Base-by-base conservation (phyloP, 2,329 filamentous ascomycete genomes). In the Epichloe uncinata region DNA sequence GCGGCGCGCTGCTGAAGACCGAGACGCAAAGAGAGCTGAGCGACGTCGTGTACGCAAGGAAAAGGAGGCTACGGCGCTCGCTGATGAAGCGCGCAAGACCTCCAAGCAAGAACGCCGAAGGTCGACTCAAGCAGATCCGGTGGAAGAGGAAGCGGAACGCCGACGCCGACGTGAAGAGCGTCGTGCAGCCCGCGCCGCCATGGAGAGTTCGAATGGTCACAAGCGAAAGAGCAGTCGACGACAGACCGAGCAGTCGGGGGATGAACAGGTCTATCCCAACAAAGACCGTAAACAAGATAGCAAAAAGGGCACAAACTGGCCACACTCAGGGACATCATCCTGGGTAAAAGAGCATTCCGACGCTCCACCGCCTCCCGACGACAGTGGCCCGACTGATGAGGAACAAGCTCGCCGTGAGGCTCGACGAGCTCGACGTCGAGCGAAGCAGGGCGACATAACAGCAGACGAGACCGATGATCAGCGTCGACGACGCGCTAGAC, bases 331-430 rank as follows among this genome's bases (percentile, higher is more conserved):
- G 26, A 82, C 79, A 0, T 78, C 76, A 8, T 82, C 78, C 0
- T 83, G 80, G 80, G 79, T 82, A 4, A 81, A 81, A 62, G 78
- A 82, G 12, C 74, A 81, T 56, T 77, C 74, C 2, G 79, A 81
- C 56, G 78, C 78, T 3, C 77, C 77, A 2, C 77, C 78, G 3
- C 78, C 79, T 2, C 77, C 76, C 1, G 70, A 72, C 0, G 67
- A 68, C 38, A 56, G 57, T 42, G 66, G 63, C 15, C 60, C 51
- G 9, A 52, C 60, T 3, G 70, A 73, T 9, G 72, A 74, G 30
- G 74, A 75, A 18, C 71, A 72, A 45, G 72, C 69, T 9, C 69
- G 74, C 12, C 73, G 73, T 8, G 75, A 75, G 45, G 70, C 68
- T 5, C 70, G 73, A 15, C 64, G 71, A 44, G 66, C 71, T 15